phyloP scores from a whole-genome alignment of 768 basidiomycete genomes.

The Sarcomyxa edulis region DNA sequence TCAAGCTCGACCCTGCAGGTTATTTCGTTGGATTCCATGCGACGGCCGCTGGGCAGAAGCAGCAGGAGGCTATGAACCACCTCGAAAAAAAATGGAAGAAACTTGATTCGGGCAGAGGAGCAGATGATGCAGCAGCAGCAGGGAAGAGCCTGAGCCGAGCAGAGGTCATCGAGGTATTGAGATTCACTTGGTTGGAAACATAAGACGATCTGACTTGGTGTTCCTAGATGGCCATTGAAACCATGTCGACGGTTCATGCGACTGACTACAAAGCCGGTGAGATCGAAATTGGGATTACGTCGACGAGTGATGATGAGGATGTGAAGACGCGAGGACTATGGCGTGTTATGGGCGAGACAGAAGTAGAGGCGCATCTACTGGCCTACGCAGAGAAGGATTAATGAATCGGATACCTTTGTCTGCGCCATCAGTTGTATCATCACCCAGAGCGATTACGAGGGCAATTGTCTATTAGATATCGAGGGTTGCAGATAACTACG shows the following conservation, averaged over 20 bases:
- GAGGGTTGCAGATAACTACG: neutral
- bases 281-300: slow-evolving; percentile 94
- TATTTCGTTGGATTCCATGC: slow-evolving; percentile 99
- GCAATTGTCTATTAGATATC: neutral
- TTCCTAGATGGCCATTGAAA: slow-evolving; percentile 86
- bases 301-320: slow-evolving; percentile 66
- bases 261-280: slow-evolving; percentile 96
- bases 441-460: neutral
- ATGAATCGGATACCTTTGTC: slow-evolving; percentile 9
- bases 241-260: slow-evolving; percentile 88
- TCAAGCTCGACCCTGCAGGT: slow-evolving; percentile 98
- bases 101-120: slow-evolving; percentile 70
- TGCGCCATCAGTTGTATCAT: slow-evolving; percentile 8
- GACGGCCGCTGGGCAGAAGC: slow-evolving; percentile 93
- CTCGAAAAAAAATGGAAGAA: slow-evolving; percentile 99
- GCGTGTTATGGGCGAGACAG: slow-evolving; percentile 73
- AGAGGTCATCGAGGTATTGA: slow-evolving; percentile 81
- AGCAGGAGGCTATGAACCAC: slow-evolving; percentile 98
- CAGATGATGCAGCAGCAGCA: slow-evolving; percentile 72
- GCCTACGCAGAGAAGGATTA: slow-evolving; percentile 91
- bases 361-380: slow-evolving; percentile 74
- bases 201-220: slow-evolving; percentile 1
- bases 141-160: slow-evolving; percentile 67
- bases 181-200: neutral
- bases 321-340: slow-evolving; percentile 68